These are phyloP conservation scores for Ustilago bromivora DNA, from an alignment of 1,284 basidiomycete genomes.

Conservation along the genomic window DNA sequence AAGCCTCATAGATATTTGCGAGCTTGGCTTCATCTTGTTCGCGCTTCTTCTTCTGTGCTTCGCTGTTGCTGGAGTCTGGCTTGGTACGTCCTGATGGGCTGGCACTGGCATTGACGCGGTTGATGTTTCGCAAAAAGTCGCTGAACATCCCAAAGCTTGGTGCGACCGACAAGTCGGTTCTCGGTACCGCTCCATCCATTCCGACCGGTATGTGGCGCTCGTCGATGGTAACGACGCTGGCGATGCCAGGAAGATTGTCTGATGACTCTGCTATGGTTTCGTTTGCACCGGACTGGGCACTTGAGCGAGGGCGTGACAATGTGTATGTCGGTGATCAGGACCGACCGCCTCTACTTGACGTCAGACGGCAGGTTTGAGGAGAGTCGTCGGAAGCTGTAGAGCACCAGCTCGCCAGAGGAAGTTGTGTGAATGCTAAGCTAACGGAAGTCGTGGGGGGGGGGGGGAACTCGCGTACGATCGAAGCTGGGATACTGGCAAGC, in stretches of 20 bases:
- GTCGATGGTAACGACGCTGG: constrained; percentile 20
- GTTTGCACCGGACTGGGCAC: background rate
- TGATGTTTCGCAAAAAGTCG: constrained; percentile 10
- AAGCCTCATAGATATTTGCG: constrained; percentile 65
- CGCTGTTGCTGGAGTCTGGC: constrained; percentile 21
- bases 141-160: constrained; percentile 4
- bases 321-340: background rate
- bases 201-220: constrained; percentile 16
- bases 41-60: constrained; percentile 68
- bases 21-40: constrained; percentile 73
- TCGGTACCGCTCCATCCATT: constrained; percentile 3
- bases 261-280: constrained; percentile 26
- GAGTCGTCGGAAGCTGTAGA: background rate
- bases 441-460: background rate
- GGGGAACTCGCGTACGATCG: background rate
- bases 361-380: background rate
- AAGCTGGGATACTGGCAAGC: background rate
- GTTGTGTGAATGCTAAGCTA: background rate
- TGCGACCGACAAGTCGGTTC: constrained; percentile 7
- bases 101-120: constrained; percentile 4
- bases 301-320: background rate
- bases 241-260: constrained; percentile 8
- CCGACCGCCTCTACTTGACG: background rate
- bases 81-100: constrained; percentile 15
- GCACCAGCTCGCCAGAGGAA: background rate